Percentiles rank a stretch among this genome's conserved stretches.
Conservation (phyloP, 2,329 filamentous ascomycete genomes). For the Beauveria asiatica region DNA sequence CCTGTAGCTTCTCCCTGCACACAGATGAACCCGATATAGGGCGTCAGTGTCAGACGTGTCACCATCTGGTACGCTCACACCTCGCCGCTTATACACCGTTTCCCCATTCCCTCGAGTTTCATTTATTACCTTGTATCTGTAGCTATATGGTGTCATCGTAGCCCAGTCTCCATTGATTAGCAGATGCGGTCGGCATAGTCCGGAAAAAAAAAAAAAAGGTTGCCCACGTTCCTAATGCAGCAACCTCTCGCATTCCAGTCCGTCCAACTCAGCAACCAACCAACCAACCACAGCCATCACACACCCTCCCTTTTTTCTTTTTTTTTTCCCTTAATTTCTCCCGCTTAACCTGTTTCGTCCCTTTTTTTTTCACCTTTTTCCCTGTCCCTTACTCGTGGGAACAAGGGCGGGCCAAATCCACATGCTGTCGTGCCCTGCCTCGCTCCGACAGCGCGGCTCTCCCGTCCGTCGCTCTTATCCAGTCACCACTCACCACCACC, state of each 20-base stretch:
- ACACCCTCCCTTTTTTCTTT: neutral
- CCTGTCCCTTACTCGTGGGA: neutral
- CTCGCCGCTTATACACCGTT: neutral
- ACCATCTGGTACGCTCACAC: too few species aligned
- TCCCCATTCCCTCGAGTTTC: neutral
- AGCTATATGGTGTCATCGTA: neutral
- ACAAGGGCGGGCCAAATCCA: neutral
- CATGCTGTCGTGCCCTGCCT: neutral
- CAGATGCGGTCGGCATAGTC: neutral
- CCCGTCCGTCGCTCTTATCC: neutral
- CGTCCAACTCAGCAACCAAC: neutral
- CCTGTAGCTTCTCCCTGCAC: too few species aligned
- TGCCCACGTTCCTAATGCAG: slow-evolving; percentile 1
- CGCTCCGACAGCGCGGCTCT: slow-evolving; percentile 5
- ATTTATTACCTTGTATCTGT: too few species aligned
- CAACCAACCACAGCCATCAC: neutral
- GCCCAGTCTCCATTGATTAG: neutral
- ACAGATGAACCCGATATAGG: too few species aligned
- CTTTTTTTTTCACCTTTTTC: neutral
- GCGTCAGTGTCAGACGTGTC: too few species aligned
- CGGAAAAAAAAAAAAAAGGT: neutral
- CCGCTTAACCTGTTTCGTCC: neutral
- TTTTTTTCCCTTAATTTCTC: too few species aligned
- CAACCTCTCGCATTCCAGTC: slow-evolving; percentile 5
- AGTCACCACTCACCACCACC: neutral